These are phyloP conservation scores for Candida boleticola DNA, from an alignment of 805 yeast species.

Conservation along the genomic window DNA sequence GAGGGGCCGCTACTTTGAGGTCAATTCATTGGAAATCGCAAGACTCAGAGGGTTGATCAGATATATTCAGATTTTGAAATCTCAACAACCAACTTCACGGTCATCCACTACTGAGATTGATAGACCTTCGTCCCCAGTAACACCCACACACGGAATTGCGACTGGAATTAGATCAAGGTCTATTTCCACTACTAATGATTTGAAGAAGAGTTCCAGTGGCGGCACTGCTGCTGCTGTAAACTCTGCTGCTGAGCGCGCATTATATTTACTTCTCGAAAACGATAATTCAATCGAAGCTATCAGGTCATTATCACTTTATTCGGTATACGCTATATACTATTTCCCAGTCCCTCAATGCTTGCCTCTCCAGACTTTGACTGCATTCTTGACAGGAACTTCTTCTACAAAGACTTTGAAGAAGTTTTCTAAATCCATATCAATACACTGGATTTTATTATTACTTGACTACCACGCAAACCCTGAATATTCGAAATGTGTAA, in stretches of 20 bases:
- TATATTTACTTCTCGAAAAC: constrained; percentile 24
- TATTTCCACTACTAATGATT: background rate
- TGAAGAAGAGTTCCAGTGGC: constrained; percentile 13
- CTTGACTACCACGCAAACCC: constrained; percentile 26
- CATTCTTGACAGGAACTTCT: constrained; percentile 33
- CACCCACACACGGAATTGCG: background rate
- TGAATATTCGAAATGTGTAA: constrained; percentile 11
- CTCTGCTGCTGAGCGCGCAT: constrained; percentile 37
- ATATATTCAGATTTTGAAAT: constrained; percentile 50
- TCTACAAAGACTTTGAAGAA: constrained; percentile 39
- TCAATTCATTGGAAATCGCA: background rate
- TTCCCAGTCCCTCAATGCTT: background rate
- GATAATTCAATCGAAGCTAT: constrained; percentile 57
- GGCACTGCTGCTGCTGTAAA: constrained; percentile 35
- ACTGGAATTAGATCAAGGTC: background rate
- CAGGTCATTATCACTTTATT: constrained; percentile 45
- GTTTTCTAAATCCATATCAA: constrained; percentile 53
- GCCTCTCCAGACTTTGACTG: constrained; percentile 1
- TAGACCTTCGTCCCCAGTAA: background rate
- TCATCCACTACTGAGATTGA: background rate
- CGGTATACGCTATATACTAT: constrained; percentile 44
- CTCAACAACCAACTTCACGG: constrained; percentile 4
- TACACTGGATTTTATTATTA: constrained; percentile 63
- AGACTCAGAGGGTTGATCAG: constrained; percentile 38
- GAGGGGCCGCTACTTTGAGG: background rate